Conservation (phyloP, 2,329 filamentous ascomycete species). For the Raffaelea arxii region DNA sequence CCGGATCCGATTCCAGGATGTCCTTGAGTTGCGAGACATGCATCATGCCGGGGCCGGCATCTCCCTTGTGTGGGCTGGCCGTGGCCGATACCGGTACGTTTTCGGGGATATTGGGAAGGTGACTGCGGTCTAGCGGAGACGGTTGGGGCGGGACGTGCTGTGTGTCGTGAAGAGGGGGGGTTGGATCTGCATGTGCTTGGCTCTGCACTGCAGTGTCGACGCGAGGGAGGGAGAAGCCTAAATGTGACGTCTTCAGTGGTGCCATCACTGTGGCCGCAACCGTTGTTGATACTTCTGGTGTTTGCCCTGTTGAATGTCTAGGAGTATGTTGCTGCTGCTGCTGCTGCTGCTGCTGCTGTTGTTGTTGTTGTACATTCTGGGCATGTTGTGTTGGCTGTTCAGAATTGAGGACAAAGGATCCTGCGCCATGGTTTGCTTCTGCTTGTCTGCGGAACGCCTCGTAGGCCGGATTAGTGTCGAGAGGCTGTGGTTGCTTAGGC, state of each 20-base stretch:
- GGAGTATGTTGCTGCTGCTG: background rate
- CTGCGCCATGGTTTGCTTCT: conserved; percentile 48
- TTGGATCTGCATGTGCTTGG: no score
- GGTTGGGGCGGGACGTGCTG: background rate
- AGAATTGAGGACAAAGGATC: conserved; percentile 37
- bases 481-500: conserved; percentile 53
- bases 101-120: background rate
- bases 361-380: background rate
- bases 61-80: conserved; percentile 41
- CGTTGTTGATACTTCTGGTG: no score
- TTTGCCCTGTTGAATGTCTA: background rate
- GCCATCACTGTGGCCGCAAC: no score
- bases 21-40: conserved; percentile 43
- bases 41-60: conserved; percentile 41
- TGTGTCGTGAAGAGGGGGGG: background rate
- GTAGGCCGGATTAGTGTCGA: conserved; percentile 73
- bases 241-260: background rate
- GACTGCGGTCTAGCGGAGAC: background rate
- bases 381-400: background rate
- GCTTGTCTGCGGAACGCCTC: conserved; percentile 67
- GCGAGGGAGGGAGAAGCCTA: no score
- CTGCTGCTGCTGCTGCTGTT: background rate
- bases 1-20: conserved; percentile 35
- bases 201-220: no score
- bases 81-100: conserved; percentile 35